Conservation (phyloP, 192 early-diverging fungal genomes). For the Backusella morwellensis region DNA sequence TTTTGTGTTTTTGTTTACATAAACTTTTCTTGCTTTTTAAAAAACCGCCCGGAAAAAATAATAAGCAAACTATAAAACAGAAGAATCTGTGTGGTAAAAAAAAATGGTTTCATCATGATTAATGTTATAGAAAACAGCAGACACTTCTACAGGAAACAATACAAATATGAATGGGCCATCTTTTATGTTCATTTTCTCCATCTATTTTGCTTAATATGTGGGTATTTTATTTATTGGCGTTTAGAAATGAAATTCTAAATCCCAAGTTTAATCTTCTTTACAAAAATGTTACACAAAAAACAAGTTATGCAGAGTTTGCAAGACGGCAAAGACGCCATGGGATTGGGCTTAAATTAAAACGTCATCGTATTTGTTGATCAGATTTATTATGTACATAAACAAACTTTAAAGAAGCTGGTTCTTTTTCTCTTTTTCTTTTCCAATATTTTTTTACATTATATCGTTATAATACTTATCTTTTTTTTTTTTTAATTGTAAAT, state of each 20-base stretch:
- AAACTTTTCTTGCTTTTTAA: background rate
- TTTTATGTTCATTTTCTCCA: background rate
- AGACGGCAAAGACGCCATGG: background rate
- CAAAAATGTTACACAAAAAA: background rate
- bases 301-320: background rate
- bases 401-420: background rate
- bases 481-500: background rate
- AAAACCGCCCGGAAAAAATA: background rate
- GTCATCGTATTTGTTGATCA: background rate
- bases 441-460: background rate
- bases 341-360: slow-evolving; percentile 5
- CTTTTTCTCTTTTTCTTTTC: background rate
- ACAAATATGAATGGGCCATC: too few relatives aligned
- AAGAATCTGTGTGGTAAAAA: background rate
- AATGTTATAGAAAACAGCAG: background rate
- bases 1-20: background rate
- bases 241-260: background rate
- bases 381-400: background rate
- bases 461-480: too few relatives aligned
- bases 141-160: too few relatives aligned
- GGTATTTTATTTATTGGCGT: background rate
- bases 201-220: background rate
- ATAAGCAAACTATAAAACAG: background rate
- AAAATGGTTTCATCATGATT: background rate
- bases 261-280: background rate